Base-by-base conservation (phyloP, 2,329 filamentous ascomycete genomes). In the Huntiella moniliformis region DNA sequence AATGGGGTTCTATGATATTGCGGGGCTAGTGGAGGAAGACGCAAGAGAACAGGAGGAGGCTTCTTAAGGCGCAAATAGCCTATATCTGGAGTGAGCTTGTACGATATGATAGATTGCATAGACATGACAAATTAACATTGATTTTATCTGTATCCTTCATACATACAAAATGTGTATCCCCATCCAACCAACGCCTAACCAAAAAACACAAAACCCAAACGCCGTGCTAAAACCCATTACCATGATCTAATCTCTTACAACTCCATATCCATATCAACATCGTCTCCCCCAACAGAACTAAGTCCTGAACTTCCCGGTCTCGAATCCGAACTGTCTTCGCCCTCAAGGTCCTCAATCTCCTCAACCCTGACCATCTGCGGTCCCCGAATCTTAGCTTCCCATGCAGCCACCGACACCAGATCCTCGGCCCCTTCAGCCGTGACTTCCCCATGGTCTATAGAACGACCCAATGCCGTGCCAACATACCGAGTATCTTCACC, bases 401-500 rank as follows among this genome's bases (percentile, higher is more conserved):
- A 88, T 47, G 77, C 75, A 39, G 71, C 65, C 39, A 88, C 70
- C 49, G 71, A 82, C 43, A 74, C 71, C 5, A 71, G 70, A 32
- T 48, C 50, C 32, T 74, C 67, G 15, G 83, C 83, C 28, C 44
- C 48, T 58, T 93, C 86, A 44, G 93, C 79, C 44, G 78, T 67
- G 22, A 94, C 65, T 5, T 79, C 73, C 55, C 74, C 75, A 47
- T 78, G 72, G 53, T 93, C 84, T 42, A 71, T 71, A 38, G 70
- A 67, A 52, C 78, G 78, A 3, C 88, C 88, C 8, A 96, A 67
- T 0, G 91, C 72, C 0, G 88, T 94, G 28, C 84, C 85, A 53
- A 80, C 75, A 59, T 85, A 93, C 55, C 88, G 79, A 7, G 79
- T 79, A 56, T 93, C 86, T 56, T 92, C 85, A 51, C 82, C 83